Conservation (phyloP, 2,329 filamentous ascomycete species). For the Calonectria henricotiae region DNA sequence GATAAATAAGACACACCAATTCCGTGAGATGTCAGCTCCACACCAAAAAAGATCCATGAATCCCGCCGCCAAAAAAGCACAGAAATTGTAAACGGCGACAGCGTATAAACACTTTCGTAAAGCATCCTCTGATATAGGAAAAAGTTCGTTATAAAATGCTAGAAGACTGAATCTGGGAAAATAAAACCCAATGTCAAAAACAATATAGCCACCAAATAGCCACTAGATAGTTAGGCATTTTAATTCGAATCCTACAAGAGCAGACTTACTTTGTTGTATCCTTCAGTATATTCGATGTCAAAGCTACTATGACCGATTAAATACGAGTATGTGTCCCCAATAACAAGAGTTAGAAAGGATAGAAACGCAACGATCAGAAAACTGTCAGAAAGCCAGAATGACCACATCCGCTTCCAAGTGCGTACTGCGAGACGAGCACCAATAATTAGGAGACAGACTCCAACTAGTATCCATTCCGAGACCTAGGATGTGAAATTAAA, state of each 20-base stretch:
- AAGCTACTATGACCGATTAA: neutral
- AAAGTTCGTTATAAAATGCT: neutral
- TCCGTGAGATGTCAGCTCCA: neutral
- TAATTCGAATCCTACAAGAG: too few species aligned
- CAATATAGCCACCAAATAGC: neutral
- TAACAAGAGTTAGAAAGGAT: neutral
- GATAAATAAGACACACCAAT: neutral
- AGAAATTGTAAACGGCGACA: neutral
- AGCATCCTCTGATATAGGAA: neutral
- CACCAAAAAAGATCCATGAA: constrained; percentile 11
- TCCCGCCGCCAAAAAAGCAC: constrained; percentile 1
- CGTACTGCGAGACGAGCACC: neutral
- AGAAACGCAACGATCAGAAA: constrained; percentile 4
- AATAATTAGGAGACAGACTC: neutral
- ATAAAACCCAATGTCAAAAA: constrained; percentile 11
- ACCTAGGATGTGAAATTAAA: neutral
- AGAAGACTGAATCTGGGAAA: constrained; percentile 12
- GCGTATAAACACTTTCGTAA: neutral
- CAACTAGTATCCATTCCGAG: neutral
- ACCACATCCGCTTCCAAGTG: constrained; percentile 17
- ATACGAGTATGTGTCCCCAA: neutral
- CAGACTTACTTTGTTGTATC: neutral
- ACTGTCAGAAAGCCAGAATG: neutral
- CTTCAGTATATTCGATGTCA: neutral
- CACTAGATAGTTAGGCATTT: neutral